Evolutionary conservation across 2,329 filamentous ascomycete species (phyloP).

Genomic region (Fusarium protoensiforme): DNA sequence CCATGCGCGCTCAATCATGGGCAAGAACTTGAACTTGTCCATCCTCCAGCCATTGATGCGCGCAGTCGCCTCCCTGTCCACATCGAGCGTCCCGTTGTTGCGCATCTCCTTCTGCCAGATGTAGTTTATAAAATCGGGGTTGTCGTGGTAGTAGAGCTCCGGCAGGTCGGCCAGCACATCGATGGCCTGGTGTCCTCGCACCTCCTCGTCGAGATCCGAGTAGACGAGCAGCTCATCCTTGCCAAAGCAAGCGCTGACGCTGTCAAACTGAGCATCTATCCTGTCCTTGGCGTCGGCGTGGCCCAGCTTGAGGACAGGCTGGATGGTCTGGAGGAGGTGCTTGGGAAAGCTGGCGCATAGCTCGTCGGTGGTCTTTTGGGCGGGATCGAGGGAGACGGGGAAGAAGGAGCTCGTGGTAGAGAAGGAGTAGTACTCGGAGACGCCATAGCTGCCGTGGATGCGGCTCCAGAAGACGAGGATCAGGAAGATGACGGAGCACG

Average conservation of each 20-base stretch:
- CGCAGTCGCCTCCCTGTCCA: slow-evolving; percentile 43
- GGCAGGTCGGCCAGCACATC: slow-evolving; percentile 61
- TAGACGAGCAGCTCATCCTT: slow-evolving; percentile 57
- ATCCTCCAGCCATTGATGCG: slow-evolving; percentile 60
- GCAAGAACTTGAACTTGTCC: slow-evolving; percentile 68
- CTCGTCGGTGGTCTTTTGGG: slow-evolving; percentile 38
- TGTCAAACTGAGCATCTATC: slow-evolving; percentile 58
- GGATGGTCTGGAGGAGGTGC: slow-evolving; percentile 45
- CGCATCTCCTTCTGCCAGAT: slow-evolving; percentile 52
- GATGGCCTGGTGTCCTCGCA: slow-evolving; percentile 55
- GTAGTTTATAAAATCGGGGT: slow-evolving; percentile 53
- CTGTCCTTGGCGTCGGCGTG: slow-evolving; percentile 44
- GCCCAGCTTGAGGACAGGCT: slow-evolving; percentile 49
- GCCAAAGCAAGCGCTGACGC: slow-evolving; percentile 62
- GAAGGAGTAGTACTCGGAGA: slow-evolving; percentile 44
- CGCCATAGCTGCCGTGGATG: slow-evolving; percentile 38
- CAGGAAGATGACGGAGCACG: slow-evolving; percentile 37
- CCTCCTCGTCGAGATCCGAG: slow-evolving; percentile 60
- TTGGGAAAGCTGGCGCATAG: slow-evolving; percentile 48
- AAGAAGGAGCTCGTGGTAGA: slow-evolving; percentile 45
- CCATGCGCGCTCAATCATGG: slow-evolving; percentile 64
- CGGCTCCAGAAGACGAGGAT: slow-evolving; percentile 40
- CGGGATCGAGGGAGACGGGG: slow-evolving; percentile 43
- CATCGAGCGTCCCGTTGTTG: slow-evolving; percentile 47
- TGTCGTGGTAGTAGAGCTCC: slow-evolving; percentile 49